Evolutionary conservation across 1,284 basidiomycete genomes (phyloP).

Genomic region (Athelia psychrophila): DNA sequence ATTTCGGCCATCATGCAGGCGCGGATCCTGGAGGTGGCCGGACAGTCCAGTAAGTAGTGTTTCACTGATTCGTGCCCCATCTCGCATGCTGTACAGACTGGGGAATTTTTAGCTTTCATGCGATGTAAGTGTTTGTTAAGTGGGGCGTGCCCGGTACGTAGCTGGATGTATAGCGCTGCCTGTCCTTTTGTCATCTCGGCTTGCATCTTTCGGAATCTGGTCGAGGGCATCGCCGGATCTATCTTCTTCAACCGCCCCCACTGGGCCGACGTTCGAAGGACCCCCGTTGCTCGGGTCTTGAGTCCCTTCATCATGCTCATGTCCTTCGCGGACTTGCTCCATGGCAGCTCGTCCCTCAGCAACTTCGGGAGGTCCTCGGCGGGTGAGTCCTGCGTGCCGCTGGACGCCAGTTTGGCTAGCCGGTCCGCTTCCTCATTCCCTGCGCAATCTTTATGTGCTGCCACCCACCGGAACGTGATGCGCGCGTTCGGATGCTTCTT

Average conservation of each 20-base stretch:
- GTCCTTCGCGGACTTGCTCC: constrained; percentile 2
- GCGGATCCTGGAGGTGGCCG: no score
- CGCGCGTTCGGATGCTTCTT: no score
- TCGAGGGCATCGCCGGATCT: not conserved
- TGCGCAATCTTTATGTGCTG: constrained; percentile 13
- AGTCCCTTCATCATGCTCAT: not conserved
- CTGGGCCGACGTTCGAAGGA: not conserved
- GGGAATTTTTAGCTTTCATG: no score
- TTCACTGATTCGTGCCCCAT: no score
- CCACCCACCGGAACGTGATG: constrained; percentile 2
- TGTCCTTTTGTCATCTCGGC: constrained; percentile 5
- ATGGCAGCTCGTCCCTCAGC: constrained; percentile 1
- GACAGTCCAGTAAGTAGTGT: no score
- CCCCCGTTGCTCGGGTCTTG: not conserved
- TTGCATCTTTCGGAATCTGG: constrained; percentile 7
- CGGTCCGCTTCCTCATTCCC: constrained; percentile 18
- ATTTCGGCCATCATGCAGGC: no score
- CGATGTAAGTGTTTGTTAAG: no score
- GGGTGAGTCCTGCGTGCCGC: constrained; percentile 2
- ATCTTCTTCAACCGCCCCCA: not conserved
- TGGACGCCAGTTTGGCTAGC: constrained; percentile 14
- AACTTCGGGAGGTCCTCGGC: constrained; percentile 10
- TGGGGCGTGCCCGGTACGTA: constrained; percentile 16
- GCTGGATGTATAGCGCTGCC: constrained; percentile 21
- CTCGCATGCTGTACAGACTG: no score